Conservation (phyloP, 208 protist genomes). For the Borovskyia barvae region DNA sequence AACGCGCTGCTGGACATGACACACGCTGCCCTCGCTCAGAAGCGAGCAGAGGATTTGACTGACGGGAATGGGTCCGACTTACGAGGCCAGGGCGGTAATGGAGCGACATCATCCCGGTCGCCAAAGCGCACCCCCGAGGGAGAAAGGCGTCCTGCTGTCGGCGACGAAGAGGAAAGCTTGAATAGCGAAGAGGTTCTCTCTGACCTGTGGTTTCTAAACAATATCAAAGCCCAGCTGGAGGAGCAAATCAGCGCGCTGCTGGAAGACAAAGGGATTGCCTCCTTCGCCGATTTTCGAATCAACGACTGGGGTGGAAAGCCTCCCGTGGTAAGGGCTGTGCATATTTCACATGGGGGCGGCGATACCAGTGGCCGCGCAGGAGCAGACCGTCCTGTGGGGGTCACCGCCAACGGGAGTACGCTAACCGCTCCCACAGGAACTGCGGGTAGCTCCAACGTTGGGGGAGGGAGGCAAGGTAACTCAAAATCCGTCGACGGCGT, state of each 20-base stretch:
- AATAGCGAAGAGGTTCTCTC: slow-evolving; percentile 10
- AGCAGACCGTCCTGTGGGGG: too few relatives aligned
- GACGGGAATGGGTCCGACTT: background rate
- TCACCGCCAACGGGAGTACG: too few relatives aligned
- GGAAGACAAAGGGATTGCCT: slow-evolving; percentile 79
- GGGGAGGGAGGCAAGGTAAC: too few relatives aligned
- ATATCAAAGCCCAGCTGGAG: slow-evolving; percentile 48
- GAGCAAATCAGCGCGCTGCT: slow-evolving; percentile 74
- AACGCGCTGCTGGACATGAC: slow-evolving; percentile 67
- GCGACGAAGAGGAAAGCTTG: slow-evolving; percentile 11
- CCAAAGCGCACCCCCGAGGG: too few relatives aligned
- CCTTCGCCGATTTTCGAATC: slow-evolving; percentile 61
- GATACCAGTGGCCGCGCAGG: background rate
- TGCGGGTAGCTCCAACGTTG: too few relatives aligned
- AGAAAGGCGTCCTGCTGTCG: background rate
- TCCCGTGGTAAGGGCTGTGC: slow-evolving; percentile 62
- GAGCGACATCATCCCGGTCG: too few relatives aligned
- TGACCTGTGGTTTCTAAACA: slow-evolving; percentile 20
- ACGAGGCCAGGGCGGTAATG: too few relatives aligned
- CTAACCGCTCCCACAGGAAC: too few relatives aligned
- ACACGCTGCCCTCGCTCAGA: slow-evolving; percentile 25
- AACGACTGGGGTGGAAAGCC: slow-evolving; percentile 57
- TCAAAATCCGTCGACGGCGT: too few relatives aligned
- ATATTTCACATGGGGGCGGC: slow-evolving; percentile 28
- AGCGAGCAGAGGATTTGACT: slow-evolving; percentile 4